Evolutionary conservation across 495 filamentous ascomycete species (phyloP).

Genomic region (Cercophora sp.): DNA sequence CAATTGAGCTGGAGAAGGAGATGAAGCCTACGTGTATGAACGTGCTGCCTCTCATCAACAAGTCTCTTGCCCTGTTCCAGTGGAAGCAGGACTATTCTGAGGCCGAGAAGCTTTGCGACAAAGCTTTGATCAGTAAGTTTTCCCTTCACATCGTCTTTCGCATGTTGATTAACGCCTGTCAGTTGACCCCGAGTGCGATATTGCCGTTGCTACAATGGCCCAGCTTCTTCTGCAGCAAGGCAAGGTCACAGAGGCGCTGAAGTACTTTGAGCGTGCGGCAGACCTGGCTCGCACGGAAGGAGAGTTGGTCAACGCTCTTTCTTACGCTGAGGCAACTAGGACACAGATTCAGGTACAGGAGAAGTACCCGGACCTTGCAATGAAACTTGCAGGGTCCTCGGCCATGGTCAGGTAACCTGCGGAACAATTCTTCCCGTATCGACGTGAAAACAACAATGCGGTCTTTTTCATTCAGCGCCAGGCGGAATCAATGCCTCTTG

Average conservation of each 20-base stretch:
- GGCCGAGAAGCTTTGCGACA: constrained; percentile 94
- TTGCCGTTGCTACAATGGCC: constrained; percentile 98
- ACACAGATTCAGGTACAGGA: constrained; percentile 97
- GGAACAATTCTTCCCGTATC: too few species aligned
- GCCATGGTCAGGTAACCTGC: too few species aligned
- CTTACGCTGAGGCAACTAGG: constrained; percentile 93
- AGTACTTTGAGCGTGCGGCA: constrained; percentile 95
- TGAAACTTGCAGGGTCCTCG: constrained; percentile 76
- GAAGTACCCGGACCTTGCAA: constrained; percentile 93
- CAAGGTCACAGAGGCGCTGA: constrained; percentile 90
- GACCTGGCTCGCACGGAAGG: constrained; percentile 93
- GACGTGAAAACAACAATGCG: too few species aligned
- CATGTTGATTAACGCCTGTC: constrained; percentile 26
- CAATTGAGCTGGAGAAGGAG: constrained; percentile 95
- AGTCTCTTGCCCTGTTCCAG: constrained; percentile 93
- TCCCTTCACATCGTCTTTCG: background rate
- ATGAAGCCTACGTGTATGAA: constrained; percentile 93
- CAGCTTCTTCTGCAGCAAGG: constrained; percentile 97
- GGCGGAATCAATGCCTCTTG: too few species aligned
- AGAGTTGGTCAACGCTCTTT: constrained; percentile 93
- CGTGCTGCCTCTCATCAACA: constrained; percentile 96
- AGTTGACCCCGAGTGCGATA: constrained; percentile 99
- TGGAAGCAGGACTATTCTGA: constrained; percentile 95
- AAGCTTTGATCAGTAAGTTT: constrained; percentile 89
- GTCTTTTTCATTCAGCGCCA: too few species aligned